Conservation (phyloP, 441 rosid genomes). For the Arabidopsis hybrid region DNA sequence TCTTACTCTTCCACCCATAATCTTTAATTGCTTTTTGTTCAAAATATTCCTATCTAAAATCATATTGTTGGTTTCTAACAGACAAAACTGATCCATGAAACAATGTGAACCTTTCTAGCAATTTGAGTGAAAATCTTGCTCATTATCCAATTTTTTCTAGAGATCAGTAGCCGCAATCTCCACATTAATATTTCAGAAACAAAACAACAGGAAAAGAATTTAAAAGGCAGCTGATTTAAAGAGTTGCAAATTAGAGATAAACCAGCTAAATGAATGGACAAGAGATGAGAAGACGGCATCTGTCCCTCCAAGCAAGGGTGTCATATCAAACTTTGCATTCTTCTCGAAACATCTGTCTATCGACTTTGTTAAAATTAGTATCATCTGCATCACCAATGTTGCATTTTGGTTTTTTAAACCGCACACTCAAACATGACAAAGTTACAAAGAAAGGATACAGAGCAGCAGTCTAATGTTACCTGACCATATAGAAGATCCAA, state of each 20-base stretch:
- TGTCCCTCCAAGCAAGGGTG: slow-evolving; percentile 98
- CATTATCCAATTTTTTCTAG: background rate
- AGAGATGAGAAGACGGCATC: slow-evolving; percentile 97
- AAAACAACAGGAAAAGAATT: background rate
- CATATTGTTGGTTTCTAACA: background rate
- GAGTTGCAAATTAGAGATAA: slow-evolving; percentile 47
- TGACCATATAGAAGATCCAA: slow-evolving; percentile 97
- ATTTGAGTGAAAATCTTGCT: background rate
- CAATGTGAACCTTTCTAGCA: slow-evolving; percentile 1
- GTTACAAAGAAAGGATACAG: slow-evolving; percentile 7
- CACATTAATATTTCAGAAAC: background rate
- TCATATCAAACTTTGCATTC: slow-evolving; percentile 98
- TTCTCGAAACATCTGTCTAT: slow-evolving; percentile 95
- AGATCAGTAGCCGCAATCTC: slow-evolving; percentile 13
- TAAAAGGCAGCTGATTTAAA: background rate
- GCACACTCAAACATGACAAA: background rate
- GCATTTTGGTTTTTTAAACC: slow-evolving; percentile 38
- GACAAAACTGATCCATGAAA: background rate
- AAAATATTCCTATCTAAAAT: too few species aligned
- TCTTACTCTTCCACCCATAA: background rate
- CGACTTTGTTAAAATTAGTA: slow-evolving; percentile 93
- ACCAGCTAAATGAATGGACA: slow-evolving; percentile 94
- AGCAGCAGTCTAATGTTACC: slow-evolving; percentile 53
- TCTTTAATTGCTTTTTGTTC: background rate
- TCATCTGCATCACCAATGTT: slow-evolving; percentile 73